Base-by-base conservation (phyloP, 768 basidiomycete species). In the Auricularia sp. region DNA sequence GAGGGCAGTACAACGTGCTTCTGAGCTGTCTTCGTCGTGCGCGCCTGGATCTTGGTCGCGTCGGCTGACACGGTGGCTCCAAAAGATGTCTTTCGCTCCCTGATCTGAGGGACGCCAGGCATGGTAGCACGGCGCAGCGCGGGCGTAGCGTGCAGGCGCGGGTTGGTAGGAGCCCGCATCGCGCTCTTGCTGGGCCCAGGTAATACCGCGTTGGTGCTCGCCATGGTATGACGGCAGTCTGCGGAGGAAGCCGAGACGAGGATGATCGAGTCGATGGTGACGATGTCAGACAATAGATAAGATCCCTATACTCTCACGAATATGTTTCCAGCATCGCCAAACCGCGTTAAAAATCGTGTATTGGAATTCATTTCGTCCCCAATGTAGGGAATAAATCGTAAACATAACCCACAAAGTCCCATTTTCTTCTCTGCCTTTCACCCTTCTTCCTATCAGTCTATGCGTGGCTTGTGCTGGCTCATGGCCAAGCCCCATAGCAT, bases 1-100 rank as follows among this genome's bases (percentile, higher is more conserved):
- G 92, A 92, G 0, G 94, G 94, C 6, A 98, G 82, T 18, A 92
- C 81, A 14, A 98, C 94, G 65, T 94, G 89, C 71, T 91, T 92
- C 69, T 95, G 92, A 0, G 88, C 89, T 0, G 90, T 94, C 77
- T 97, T 98, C 14, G 92, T 92, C 1, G 92, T 89, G 51, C 95
- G 83, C 68, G 89, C 86, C 1, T 82, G 78, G 71, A 88, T 89
- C 1, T 59, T 59, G 24, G 56, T 24, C 14, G 56, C 29, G 34
- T 59, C 34, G 56, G 11, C 56, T 7, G 14, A 10, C 4, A 24
- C 56, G 56, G 16, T 59, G 29, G 24, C 56, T 8, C 54, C 14
- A 29, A 51, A 6, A 18, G 47, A 16, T 18, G 24, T 6, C 33
- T 35, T 34, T 7, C 24, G 56, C 24, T 59, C 24, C 11, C 56